A percentile compares a stretch with the other conserved stretches of the same genome.
These are phyloP conservation scores for Ceratobasidium sp. DNA, from an alignment of 1,284 basidiomycete species.

Conservation along the genomic window DNA sequence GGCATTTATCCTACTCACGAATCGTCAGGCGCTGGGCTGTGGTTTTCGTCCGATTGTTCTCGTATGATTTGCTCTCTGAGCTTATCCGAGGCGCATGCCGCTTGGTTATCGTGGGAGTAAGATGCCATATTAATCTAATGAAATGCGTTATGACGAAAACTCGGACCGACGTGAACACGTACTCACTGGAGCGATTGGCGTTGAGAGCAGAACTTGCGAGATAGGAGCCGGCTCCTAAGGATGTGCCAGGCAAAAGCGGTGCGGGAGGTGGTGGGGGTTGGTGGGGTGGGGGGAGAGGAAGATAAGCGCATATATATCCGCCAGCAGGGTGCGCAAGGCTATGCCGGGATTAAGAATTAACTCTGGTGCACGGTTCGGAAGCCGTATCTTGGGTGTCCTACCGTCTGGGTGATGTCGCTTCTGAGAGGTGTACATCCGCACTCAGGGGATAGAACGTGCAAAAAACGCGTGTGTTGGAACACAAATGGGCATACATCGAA, in stretches of 20 bases:
- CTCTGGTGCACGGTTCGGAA: background rate
- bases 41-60: background rate
- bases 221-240: too few relatives aligned
- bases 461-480: background rate
- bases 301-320: too few relatives aligned
- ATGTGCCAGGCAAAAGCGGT: too few relatives aligned
- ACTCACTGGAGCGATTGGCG: too few relatives aligned
- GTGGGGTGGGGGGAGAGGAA: background rate
- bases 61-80: background rate
- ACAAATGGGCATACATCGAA: background rate
- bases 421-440: background rate
- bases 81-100: background rate
- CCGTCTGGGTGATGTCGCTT: background rate
- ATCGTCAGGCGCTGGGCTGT: background rate
- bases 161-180: too few relatives aligned
- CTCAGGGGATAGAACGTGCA: background rate
- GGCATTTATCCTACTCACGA: background rate
- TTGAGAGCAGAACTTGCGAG: too few relatives aligned
- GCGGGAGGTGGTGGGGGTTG: background rate
- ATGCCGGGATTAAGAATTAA: background rate
- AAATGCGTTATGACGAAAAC: background rate
- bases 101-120: background rate
- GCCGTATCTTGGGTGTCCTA: background rate
- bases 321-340: background rate
- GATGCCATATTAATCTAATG: background rate